Conservation (phyloP, 345 rosid species). For the Pelargonium nanum region DNA sequence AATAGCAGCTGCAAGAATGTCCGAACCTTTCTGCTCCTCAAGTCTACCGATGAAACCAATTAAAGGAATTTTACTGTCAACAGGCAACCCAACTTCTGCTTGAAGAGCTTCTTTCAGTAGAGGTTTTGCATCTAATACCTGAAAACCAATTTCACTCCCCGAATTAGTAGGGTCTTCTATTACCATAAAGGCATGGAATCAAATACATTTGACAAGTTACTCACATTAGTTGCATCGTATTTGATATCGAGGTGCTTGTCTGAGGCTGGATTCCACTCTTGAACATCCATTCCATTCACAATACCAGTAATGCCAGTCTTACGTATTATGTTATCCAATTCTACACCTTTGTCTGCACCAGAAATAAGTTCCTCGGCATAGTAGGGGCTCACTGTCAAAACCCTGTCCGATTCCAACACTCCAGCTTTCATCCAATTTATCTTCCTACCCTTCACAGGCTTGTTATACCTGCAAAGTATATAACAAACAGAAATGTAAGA, state of each 20-base stretch:
- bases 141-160: slow-evolving; percentile 10
- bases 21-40: slow-evolving; percentile 98
- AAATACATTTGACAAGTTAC: slow-evolving; percentile 13
- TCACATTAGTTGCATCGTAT: slow-evolving; percentile 64
- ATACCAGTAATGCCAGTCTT: slow-evolving; percentile 54
- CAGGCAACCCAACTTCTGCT: slow-evolving; percentile 78
- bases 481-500: not conserved
- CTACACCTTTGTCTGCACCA: slow-evolving; percentile 70
- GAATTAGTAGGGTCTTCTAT: no score
- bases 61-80: slow-evolving; percentile 68
- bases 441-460: slow-evolving; percentile 81
- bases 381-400: slow-evolving; percentile 81
- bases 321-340: slow-evolving; percentile 55
- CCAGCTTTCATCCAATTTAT: slow-evolving; percentile 98
- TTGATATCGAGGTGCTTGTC: slow-evolving; percentile 65
- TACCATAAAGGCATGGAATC: not conserved
- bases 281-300: slow-evolving; percentile 88
- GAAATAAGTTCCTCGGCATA: slow-evolving; percentile 80
- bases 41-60: slow-evolving; percentile 93
- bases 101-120: slow-evolving; percentile 84
- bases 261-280: slow-evolving; percentile 84
- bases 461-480: slow-evolving; percentile 30
- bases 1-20: slow-evolving; percentile 66
- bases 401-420: slow-evolving; percentile 62
- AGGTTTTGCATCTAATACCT: slow-evolving; percentile 79